Conservation (phyloP, 169 alveolate species). For the Toxoplasma gondii region DNA sequence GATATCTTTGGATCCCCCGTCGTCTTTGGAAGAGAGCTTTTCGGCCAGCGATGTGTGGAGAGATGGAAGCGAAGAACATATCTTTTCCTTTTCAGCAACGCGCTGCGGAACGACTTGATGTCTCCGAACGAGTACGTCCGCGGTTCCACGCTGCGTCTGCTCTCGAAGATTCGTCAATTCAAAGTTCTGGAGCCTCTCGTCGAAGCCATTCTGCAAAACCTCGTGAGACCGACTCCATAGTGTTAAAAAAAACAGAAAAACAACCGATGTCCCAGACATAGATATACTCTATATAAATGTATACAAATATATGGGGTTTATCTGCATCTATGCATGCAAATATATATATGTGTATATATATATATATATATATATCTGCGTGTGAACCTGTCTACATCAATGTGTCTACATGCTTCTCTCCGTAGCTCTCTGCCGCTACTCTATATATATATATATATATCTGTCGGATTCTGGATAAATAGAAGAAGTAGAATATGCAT, state of each 20-base stretch:
- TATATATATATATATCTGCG: neutral
- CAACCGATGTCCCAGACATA: neutral
- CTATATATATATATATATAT: neutral
- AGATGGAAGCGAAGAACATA: too few relatives aligned
- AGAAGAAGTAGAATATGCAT: neutral
- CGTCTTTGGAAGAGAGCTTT: neutral
- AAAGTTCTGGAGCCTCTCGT: constrained; percentile 89
- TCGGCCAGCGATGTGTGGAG: neutral
- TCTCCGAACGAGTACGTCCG: constrained; percentile 93
- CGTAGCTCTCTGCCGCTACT: neutral
- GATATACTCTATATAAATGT: neutral
- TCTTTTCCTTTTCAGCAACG: constrained; percentile 81
- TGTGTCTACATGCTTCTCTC: too few relatives aligned
- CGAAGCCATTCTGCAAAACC: constrained; percentile 87
- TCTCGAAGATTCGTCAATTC: constrained; percentile 82
- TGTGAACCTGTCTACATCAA: neutral
- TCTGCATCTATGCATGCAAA: neutral
- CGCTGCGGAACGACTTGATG: constrained; percentile 90
- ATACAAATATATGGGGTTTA: neutral
- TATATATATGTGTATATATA: neutral
- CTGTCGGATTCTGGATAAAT: neutral
- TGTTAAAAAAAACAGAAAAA: neutral
- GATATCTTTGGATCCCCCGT: neutral
- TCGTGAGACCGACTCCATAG: constrained; percentile 27
- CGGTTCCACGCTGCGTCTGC: constrained; percentile 92